phyloP scores from a whole-genome alignment of 495 filamentous ascomycete species.

The Xylaria acuta region DNA sequence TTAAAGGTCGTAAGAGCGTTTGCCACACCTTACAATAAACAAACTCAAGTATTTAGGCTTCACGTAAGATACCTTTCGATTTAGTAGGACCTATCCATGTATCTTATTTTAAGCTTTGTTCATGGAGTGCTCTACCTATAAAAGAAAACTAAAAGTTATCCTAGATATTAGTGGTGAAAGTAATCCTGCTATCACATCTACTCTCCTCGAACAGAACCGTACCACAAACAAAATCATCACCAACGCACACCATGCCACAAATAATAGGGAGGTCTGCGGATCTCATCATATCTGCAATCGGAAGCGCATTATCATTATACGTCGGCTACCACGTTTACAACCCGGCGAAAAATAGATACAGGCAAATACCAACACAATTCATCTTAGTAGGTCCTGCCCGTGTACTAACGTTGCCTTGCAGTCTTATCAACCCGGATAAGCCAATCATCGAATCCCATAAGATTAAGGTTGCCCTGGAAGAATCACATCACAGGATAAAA shows the following conservation, averaged over 20 bases:
- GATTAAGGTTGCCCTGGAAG: not conserved
- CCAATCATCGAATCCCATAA: not conserved
- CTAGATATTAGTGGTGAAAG: not conserved
- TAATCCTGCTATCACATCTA: too few relatives aligned
- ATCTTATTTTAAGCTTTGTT: not conserved
- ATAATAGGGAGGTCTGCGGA: not conserved
- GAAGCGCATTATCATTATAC: not conserved
- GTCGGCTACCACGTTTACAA: not conserved
- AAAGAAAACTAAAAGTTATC: not conserved
- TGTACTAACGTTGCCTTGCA: not conserved
- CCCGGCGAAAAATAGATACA: not conserved
- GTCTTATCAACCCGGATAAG: not conserved
- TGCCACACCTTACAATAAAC: not conserved
- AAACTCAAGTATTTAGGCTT: not conserved
- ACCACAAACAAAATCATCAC: not conserved
- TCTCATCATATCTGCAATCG: not conserved
- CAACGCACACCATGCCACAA: not conserved
- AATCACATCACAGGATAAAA: not conserved
- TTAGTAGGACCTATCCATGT: not conserved
- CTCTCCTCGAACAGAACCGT: not conserved
- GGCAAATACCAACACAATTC: not conserved
- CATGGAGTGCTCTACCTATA: too few relatives aligned
- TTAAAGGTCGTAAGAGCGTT: not conserved
- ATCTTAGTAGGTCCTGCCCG: not conserved
- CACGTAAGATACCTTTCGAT: not conserved